These are phyloP conservation scores for Dryadomyces quercivorus DNA, from an alignment of 2,329 filamentous ascomycete species.

Conservation along the genomic window DNA sequence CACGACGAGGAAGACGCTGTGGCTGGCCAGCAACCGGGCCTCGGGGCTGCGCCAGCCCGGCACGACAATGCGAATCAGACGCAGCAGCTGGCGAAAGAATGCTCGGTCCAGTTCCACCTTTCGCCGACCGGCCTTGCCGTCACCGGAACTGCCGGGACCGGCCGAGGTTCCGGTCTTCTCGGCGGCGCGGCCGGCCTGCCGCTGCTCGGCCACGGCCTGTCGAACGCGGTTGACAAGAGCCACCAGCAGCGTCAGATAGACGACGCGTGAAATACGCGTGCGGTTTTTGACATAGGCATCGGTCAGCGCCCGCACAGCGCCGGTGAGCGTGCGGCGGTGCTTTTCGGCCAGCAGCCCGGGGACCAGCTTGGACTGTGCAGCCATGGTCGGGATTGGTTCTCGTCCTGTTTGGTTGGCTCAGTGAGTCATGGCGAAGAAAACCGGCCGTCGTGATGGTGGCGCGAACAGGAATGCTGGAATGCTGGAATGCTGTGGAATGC, in stretches of 20 bases:
- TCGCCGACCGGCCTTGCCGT: slow-evolving; percentile 21
- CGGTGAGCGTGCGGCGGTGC: slow-evolving; percentile 51
- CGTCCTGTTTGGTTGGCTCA: too few species aligned
- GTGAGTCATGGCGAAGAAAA: too few species aligned
- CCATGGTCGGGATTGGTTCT: slow-evolving; percentile 7
- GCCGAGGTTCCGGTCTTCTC: too few species aligned
- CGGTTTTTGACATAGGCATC: slow-evolving; percentile 67
- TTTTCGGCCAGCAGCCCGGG: slow-evolving; percentile 28
- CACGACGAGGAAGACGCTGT: slow-evolving; percentile 85
- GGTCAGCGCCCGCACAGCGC: slow-evolving; percentile 54
- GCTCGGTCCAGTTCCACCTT: slow-evolving; percentile 90
- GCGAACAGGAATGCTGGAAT: not conserved
- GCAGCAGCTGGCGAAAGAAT: slow-evolving; percentile 60
- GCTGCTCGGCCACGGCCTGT: slow-evolving; percentile 65
- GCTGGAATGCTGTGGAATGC: not conserved
- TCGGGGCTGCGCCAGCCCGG: slow-evolving; percentile 87
- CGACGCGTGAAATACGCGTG: slow-evolving; percentile 66
- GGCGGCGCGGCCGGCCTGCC: slow-evolving; percentile 52
- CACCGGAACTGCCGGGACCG: slow-evolving; percentile 41
- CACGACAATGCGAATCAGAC: slow-evolving; percentile 74
- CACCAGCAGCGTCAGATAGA: slow-evolving; percentile 73
- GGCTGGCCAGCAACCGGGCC: slow-evolving; percentile 71
- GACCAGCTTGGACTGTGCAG: slow-evolving; percentile 60
- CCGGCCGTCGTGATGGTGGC: too few species aligned
- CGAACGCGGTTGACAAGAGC: slow-evolving; percentile 73